These are phyloP conservation scores for Pleurotus tuber-regium DNA, from an alignment of 768 basidiomycete species.

Conservation along the genomic window DNA sequence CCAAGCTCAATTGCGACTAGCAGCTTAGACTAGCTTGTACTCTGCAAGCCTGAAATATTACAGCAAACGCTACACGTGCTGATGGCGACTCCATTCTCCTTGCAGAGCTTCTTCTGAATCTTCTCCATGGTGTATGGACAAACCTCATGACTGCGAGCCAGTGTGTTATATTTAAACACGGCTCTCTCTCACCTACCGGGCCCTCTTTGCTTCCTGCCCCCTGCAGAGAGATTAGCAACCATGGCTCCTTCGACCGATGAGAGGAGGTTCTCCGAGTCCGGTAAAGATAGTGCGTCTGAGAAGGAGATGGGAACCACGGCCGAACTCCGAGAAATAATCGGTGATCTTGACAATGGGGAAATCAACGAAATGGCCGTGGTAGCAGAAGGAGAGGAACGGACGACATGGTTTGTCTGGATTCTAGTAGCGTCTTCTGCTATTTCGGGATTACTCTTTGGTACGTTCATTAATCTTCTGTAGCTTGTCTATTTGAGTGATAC, in stretches of 20 bases:
- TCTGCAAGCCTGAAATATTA: no score
- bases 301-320: slow-evolving; percentile 1
- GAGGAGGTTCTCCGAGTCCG: slow-evolving; percentile 1
- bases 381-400: slow-evolving; percentile 62
- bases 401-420: slow-evolving; percentile 77
- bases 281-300: neutral
- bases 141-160: slow-evolving; percentile 5
- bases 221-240: no score
- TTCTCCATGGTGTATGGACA: slow-evolving; percentile 8
- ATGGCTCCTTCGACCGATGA: slow-evolving; percentile 1
- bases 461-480: slow-evolving; percentile 19
- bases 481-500: neutral
- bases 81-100: neutral
- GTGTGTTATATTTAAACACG: slow-evolving; percentile 7
- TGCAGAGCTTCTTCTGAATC: neutral
- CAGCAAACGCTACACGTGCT: neutral
- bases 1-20: no score
- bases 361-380: slow-evolving; percentile 59
- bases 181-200: no score
- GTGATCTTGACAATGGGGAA: slow-evolving; percentile 41
- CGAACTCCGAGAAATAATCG: slow-evolving; percentile 17
- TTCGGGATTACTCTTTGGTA: slow-evolving; percentile 74
- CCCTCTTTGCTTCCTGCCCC: no score
- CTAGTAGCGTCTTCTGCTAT: slow-evolving; percentile 74
- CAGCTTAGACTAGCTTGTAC: no score